Conservation (phyloP, 768 basidiomycete species). For the Suillus ampliporus region DNA sequence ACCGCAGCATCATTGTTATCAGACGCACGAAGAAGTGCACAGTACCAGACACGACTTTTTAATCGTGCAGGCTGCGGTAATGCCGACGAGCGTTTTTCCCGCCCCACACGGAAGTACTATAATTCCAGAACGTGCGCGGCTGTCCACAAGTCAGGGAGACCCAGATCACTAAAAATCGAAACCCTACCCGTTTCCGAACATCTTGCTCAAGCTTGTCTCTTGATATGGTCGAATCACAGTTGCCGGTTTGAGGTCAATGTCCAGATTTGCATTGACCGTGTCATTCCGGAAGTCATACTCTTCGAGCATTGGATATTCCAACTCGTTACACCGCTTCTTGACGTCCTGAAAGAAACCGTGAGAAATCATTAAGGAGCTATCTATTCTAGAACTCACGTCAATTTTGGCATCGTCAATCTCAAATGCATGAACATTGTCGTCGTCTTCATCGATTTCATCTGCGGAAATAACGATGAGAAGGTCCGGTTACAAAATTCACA, state of each 20-base stretch:
- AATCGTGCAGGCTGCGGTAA: constrained; percentile 98
- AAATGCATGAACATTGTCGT: constrained; percentile 96
- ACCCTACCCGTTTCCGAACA: constrained; percentile 97
- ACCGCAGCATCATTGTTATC: background rate
- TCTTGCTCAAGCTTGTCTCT: constrained; percentile 97
- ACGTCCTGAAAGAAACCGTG: constrained; percentile 65
- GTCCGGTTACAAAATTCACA: background rate
- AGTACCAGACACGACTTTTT: constrained; percentile 98
- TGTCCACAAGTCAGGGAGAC: constrained; percentile 36
- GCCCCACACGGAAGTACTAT: constrained; percentile 99
- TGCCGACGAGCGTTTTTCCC: constrained; percentile 98
- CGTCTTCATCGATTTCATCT: constrained; percentile 98
- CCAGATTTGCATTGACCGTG: constrained; percentile 93
- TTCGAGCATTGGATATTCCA: constrained; percentile 97
- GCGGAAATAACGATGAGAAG: constrained; percentile 7
- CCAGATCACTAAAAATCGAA: background rate
- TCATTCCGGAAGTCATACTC: constrained; percentile 99
- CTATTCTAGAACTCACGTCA: constrained; percentile 60
- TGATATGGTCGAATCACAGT: constrained; percentile 98
- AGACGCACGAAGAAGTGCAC: constrained; percentile 93
- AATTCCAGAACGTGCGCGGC: constrained; percentile 96
- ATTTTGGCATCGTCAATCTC: constrained; percentile 95
- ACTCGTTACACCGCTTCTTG: constrained; percentile 94
- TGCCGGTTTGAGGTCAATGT: constrained; percentile 97
- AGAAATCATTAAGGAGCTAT: constrained; percentile 11